A percentile compares a stretch with the other conserved stretches of the same genome.
Evolutionary conservation across 352 stramenopile species (phyloP).

Genomic region (Globisporangium viniferum): DNA sequence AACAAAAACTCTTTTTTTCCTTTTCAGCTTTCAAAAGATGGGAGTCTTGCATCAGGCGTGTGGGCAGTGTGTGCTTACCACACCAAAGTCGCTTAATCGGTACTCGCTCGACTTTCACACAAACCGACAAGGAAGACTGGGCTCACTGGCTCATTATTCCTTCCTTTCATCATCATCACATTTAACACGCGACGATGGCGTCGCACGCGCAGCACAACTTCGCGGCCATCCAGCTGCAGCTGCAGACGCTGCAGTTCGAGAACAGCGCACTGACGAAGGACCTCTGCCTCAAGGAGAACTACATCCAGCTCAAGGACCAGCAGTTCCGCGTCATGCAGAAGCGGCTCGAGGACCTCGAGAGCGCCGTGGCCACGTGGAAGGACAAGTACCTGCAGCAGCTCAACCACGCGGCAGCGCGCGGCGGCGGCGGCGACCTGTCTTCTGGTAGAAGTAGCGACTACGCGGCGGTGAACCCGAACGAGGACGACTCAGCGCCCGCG

Average conservation of each 20-base stretch:
- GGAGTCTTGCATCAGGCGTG: no score
- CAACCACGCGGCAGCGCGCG: conserved; percentile 10
- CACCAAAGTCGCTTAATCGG: no score
- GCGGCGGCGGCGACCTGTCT: neutral
- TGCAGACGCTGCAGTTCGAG: conserved; percentile 54
- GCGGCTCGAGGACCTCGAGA: conserved; percentile 61
- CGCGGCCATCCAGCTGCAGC: conserved; percentile 50
- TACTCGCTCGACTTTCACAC: no score
- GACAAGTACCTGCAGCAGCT: conserved; percentile 60
- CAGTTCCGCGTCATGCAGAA: conserved; percentile 73
- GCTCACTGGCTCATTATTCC: no score
- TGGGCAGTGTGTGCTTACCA: no score
- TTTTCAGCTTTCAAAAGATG: no score
- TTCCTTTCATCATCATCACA: no score
- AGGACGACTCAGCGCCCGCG: conserved; percentile 10
- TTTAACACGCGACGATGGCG: neutral
- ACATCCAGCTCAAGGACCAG: conserved; percentile 71
- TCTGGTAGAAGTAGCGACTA: neutral
- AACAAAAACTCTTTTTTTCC: no score
- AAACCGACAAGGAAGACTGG: no score
- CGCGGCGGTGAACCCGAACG: conserved; percentile 10
- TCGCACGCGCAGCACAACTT: conserved; percentile 59
- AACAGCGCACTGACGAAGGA: conserved; percentile 62
- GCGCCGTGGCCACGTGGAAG: conserved; percentile 56
- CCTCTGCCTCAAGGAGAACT: conserved; percentile 69